Conservation (phyloP, 306 rosid genomes). For the Dalbergia oliveri region DNA sequence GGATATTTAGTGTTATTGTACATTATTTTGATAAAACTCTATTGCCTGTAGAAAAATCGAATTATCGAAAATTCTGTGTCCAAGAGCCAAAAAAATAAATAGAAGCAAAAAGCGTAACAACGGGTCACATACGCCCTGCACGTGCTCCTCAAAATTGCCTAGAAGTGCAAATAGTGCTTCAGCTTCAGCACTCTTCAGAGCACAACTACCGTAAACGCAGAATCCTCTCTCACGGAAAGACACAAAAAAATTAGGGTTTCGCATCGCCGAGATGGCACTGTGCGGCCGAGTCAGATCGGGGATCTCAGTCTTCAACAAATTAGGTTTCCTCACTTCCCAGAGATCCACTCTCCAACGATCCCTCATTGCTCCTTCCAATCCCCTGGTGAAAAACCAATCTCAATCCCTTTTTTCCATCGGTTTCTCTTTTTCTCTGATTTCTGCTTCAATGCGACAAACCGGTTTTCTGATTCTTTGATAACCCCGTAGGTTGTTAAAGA, state of each 20-base stretch:
- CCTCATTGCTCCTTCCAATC: conserved; percentile 49
- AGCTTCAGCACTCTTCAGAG: conserved; percentile 1
- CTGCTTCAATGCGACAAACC: neutral
- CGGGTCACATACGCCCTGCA: neutral
- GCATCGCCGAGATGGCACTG: conserved; percentile 61
- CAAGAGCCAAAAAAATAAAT: too few species aligned
- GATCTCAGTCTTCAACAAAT: conserved; percentile 59
- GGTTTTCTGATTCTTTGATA: neutral
- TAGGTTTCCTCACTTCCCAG: conserved; percentile 49
- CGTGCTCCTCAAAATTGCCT: neutral
- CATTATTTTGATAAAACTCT: too few species aligned
- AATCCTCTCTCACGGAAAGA: neutral
- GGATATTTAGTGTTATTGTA: too few species aligned
- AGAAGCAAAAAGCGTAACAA: neutral
- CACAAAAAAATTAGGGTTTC: conserved; percentile 60
- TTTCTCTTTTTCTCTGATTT: conserved; percentile 1
- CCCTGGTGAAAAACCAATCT: conserved; percentile 52
- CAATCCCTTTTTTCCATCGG: neutral
- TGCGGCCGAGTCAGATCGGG: conserved; percentile 72
- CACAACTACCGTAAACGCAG: conserved; percentile 8
- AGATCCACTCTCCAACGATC: conserved; percentile 59
- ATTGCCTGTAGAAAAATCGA: too few species aligned
- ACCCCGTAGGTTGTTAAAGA: neutral
- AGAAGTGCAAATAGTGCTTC: neutral
- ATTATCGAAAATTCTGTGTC: too few species aligned